Percentiles rank a stretch among this genome's conserved stretches.
phyloP scores from a whole-genome alignment of 257 asterid genomes.

The Marsdenia floribunda region DNA sequence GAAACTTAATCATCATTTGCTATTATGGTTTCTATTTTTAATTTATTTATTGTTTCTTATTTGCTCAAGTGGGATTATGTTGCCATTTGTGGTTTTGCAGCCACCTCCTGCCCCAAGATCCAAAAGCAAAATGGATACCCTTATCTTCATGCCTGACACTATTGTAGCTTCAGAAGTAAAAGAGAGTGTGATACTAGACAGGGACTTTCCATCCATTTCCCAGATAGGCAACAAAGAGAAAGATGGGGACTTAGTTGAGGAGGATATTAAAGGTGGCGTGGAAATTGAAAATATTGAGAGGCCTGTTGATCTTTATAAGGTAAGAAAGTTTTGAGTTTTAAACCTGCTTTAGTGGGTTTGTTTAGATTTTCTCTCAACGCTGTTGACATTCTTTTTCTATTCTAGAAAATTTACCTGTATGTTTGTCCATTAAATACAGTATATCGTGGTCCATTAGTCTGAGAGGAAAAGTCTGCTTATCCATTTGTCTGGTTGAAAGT shows the following conservation, averaged over 20 bases:
- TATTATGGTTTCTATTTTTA: conserved; percentile 8
- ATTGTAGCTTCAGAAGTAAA: conserved; percentile 37
- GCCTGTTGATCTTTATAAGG: conserved; percentile 95
- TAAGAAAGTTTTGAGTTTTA: conserved; percentile 24
- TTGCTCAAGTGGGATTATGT: neutral
- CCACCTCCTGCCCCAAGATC: conserved; percentile 83
- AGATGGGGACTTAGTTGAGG: conserved; percentile 30
- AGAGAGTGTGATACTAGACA: conserved; percentile 23
- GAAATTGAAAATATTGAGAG: conserved; percentile 73
- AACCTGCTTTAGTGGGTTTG: neutral
- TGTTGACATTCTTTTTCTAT: neutral
- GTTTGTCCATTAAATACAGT: neutral
- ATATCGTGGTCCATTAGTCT: neutral
- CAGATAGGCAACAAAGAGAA: conserved; percentile 24
- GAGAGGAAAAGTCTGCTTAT: neutral
- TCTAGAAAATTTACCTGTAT: neutral
- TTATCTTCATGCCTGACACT: conserved; percentile 66
- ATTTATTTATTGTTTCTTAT: neutral
- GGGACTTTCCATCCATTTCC: conserved; percentile 26
- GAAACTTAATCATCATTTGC: neutral
- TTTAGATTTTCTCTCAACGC: neutral
- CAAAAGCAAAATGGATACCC: conserved; percentile 89
- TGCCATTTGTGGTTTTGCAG: conserved; percentile 36
- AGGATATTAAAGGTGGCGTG: conserved; percentile 44
- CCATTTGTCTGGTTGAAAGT: neutral